Evolutionary conservation across 371 early-diverging fungal genomes (phyloP), one percentile per base, ranked within the genome.

Genomic region (Entomophthora muscae): DNA sequence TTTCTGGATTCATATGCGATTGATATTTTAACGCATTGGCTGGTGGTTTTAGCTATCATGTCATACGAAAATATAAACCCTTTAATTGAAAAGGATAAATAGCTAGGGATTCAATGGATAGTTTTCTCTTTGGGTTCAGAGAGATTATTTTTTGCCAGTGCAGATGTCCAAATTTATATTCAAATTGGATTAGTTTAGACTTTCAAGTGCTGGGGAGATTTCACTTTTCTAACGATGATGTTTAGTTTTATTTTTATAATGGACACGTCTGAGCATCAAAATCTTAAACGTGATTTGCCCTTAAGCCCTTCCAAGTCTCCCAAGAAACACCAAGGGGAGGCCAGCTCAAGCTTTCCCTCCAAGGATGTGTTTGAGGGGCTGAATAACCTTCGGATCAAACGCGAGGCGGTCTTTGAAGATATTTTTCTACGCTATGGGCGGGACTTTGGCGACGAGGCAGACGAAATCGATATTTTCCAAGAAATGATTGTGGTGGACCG

Each of bases 391-490:
- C 42, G 42, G 10, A 17, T 10, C 5, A 42, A 42, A 42, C 42
- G 5, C 10, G 17, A 42, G 17, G 42, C 58, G 27, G 26, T 31
- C 2, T 61, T 61, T 33, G 61, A 61, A 21, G 61, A 42, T 22
- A 61, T 61, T n/a, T 22, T 61, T 42, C 23, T 29, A 61, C 26
- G 42, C 5, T 61, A 61, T 24, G 24, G 30, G 13, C 31, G 42
- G 27, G 61, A 61, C 31, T 61, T 61, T 26, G 42, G 33, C 12
- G 42, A 61, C 7, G 61, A 28, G 27, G 42, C 61, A 10, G 61
- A 61, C 31, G 61, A 61, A 22, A 33, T 61, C 7, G 61, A 61
- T 61, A 61, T 61, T 32, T 61, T 61, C 23, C 31, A 13, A 32
- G 61, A 30, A 51, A 51, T 21, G 30, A 42, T 61, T 17, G 27